A percentile compares a stretch with the other conserved stretches of the same genome.
Conservation (phyloP, 352 stramenopile genomes). For the Globisporangium camurandrum region DNA sequence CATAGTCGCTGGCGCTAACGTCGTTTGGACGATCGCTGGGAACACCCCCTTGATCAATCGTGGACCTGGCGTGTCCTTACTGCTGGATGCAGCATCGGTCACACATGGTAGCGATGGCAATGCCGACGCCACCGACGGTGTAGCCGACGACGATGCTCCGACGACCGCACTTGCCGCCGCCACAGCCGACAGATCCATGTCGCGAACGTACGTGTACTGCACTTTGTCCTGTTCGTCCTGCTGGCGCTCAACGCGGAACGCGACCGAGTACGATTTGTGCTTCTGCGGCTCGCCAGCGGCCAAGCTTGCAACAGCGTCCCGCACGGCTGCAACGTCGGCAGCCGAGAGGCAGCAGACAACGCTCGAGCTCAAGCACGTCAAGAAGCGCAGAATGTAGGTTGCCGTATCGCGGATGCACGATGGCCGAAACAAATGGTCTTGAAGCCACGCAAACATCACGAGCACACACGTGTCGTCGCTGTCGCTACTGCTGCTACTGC, state of each 20-base stretch:
- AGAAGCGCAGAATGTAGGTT: conserved; percentile 61
- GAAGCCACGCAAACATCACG: conserved; percentile 56
- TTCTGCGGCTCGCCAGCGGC: neutral
- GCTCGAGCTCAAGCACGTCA: conserved; percentile 7
- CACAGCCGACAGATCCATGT: conserved; percentile 1
- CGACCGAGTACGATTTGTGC: conserved; percentile 12
- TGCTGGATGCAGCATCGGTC: neutral
- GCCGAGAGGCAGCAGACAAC: conserved; percentile 7
- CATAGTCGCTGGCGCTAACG: conserved; percentile 26
- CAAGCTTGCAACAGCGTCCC: neutral
- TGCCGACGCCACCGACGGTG: too few relatives aligned
- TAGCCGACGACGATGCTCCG: too few relatives aligned
- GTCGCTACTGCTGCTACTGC: neutral
- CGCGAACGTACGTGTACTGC: conserved; percentile 2
- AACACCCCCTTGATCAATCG: conserved; percentile 30
- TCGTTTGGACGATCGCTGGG: conserved; percentile 16
- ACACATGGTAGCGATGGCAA: too few relatives aligned
- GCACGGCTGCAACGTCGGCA: neutral
- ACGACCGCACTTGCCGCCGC: neutral
- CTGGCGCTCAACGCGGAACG: conserved; percentile 9
- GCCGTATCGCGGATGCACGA: conserved; percentile 38
- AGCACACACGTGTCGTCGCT: conserved; percentile 9
- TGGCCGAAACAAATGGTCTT: conserved; percentile 30
- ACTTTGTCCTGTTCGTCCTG: conserved; percentile 7
- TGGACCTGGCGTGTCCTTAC: conserved; percentile 5